These are phyloP conservation scores for Pinus taeda DNA, from an alignment of 75 land plant species.

Conservation along the genomic window DNA sequence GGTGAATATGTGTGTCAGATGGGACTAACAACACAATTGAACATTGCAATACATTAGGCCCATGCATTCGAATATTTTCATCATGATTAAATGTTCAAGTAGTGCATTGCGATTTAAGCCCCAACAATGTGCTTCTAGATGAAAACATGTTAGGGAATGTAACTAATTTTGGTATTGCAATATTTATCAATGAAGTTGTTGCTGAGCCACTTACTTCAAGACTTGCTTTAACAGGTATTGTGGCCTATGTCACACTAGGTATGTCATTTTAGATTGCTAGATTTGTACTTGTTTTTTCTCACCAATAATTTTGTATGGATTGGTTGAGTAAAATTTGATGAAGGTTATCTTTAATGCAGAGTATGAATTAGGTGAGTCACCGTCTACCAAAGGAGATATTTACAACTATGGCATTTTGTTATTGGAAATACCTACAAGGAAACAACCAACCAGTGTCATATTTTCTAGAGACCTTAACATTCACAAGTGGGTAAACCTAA, in stretches of 20 bases:
- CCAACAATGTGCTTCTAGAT: constrained; percentile 3
- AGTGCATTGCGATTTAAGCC: constrained; percentile 5
- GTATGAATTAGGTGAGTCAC: too few species aligned
- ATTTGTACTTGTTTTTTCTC: not conserved
- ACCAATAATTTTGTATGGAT: not conserved
- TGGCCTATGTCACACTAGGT: not conserved
- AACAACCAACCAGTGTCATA: too few species aligned
- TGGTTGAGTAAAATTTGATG: not conserved
- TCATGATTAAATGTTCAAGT: constrained; percentile 9
- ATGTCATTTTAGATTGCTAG: not conserved
- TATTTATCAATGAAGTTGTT: not conserved
- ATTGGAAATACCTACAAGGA: too few species aligned
- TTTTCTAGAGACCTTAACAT: too few species aligned
- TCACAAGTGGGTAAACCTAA: too few species aligned
- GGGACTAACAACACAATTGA: constrained; percentile 8
- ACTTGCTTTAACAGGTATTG: not conserved
- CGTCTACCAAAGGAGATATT: too few species aligned
- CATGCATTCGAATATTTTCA: constrained; percentile 34
- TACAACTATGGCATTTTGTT: too few species aligned
- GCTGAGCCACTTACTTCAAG: not conserved
- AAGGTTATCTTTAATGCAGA: too few species aligned
- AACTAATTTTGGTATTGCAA: not conserved
- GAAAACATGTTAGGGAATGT: not conserved
- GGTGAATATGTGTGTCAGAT: not conserved
- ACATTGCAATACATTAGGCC: constrained; percentile 31